Evolutionary conservation across 495 filamentous ascomycete genomes (phyloP), one percentile per base, ranked within the genome.

Genomic region (Hyaloscypha hepaticicola): DNA sequence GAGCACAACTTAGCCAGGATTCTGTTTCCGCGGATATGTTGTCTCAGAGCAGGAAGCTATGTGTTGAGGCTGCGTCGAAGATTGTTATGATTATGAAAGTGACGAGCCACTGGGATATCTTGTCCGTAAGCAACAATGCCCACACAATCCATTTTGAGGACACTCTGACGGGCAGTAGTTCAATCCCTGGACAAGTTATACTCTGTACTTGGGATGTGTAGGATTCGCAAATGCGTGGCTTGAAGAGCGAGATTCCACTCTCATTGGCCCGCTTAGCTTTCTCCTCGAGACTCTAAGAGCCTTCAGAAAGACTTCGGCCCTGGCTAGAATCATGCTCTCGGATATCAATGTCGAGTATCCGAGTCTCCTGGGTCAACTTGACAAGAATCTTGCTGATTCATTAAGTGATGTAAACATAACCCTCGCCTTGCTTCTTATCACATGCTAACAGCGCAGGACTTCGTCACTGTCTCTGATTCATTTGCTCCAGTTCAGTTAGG

Each of bases 281-380:
- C 21, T 63, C 8, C 24, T 63, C 8, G 60, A 55, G 19, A 45
- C 27, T 38, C 11, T 63, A 19, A 25, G 24, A 26, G 29, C 22
- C 34, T 31, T 63, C 16, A 31, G 55, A 31, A 49, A 45, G 24
- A 21, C 49, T n/a, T 28, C 48, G 8, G 24, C 25, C 7, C n/a
- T 63, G 26, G n/a, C 48, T 4, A 48, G 7, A 22, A 38, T 34
- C 22, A 28, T 53, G 27, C 28, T 34, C 22, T n/a, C 52, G 24
- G 60, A 63, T 49, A 22, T 63, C 48, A 38, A 63, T 19, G 24
- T n/a, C 9, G 27, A 53, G 14, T 63, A 28, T 27, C 60, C 60
- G 14, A 28, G 48, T 21, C 25, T 63, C 25, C 28, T 60, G 3
- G 41, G 22, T 28, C 22, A 33, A 19, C 24, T 60, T 25, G 50